Percentiles rank a stretch among this genome's conserved stretches.
Evolutionary conservation across 1,139 yeast species (phyloP).

Genomic region (Pneumocystis carinii): DNA sequence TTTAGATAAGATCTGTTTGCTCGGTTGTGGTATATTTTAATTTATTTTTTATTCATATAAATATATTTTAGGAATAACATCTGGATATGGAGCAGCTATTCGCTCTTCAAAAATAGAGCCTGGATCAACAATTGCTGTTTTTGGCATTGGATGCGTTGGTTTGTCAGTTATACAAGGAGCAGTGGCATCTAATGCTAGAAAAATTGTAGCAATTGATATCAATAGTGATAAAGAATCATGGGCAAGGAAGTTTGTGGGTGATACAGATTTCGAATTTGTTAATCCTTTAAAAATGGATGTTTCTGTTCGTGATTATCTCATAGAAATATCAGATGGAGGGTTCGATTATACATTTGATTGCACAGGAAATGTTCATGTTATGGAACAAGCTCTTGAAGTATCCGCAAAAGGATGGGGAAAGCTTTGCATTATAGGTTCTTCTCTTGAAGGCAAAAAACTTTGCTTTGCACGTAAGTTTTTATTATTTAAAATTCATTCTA

Average conservation of each 20-base stretch:
- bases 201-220: constrained; percentile 76
- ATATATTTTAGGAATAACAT: constrained; percentile 48
- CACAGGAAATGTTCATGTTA: constrained; percentile 88
- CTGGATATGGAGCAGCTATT: constrained; percentile 96
- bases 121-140: constrained; percentile 90
- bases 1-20: constrained; percentile 71
- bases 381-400: constrained; percentile 64
- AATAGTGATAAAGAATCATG: constrained; percentile 71
- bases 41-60: too few species aligned
- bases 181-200: constrained; percentile 58
- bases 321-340: constrained; percentile 92
- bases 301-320: constrained; percentile 65
- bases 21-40: constrained; percentile 52
- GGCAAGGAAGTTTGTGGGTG: constrained; percentile 86
- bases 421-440: constrained; percentile 89
- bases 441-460: constrained; percentile 95
- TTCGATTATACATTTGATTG: constrained; percentile 92
- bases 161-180: constrained; percentile 94
- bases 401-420: constrained; percentile 61
- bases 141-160: constrained; percentile 97
- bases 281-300: constrained; percentile 67
- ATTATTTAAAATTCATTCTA: not conserved
- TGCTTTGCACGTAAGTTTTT: constrained; percentile 42
- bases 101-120: constrained; percentile 82
- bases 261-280: constrained; percentile 47